These are phyloP conservation scores for Catharanthus roseus DNA, from an alignment of 257 asterid genomes.

Conservation along the genomic window DNA sequence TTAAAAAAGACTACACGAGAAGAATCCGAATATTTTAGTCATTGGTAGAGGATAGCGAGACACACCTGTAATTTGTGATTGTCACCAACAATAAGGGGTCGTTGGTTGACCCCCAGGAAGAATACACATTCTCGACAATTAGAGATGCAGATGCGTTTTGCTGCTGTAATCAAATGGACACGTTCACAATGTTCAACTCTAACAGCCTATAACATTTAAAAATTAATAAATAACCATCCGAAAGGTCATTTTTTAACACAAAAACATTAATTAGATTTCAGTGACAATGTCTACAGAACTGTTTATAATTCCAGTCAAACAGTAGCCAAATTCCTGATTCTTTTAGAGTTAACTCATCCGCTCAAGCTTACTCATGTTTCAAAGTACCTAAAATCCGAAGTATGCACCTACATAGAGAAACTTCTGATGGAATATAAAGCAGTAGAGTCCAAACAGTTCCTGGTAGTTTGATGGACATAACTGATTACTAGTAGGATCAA, in stretches of 20 bases:
- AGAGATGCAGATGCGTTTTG: conserved; percentile 84
- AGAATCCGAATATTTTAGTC: background rate
- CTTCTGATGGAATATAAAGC: background rate
- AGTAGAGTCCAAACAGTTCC: background rate
- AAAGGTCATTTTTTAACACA: background rate
- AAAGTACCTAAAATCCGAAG: background rate
- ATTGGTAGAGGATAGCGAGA: background rate
- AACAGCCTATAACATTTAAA: conserved; percentile 55
- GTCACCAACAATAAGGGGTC: conserved; percentile 92
- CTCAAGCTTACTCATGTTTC: too few relatives aligned
- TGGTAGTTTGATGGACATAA: background rate
- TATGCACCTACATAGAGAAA: background rate
- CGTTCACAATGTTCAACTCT: conserved; percentile 98
- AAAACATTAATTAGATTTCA: background rate
- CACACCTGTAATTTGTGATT: conserved; percentile 92
- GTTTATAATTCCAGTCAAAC: too few relatives aligned
- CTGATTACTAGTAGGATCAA: background rate
- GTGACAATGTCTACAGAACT: too few relatives aligned
- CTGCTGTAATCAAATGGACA: conserved; percentile 83
- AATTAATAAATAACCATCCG: background rate
- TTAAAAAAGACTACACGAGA: background rate
- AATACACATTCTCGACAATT: conserved; percentile 94
- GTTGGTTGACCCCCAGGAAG: conserved; percentile 89
- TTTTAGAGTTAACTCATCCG: too few relatives aligned
- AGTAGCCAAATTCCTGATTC: too few relatives aligned